phyloP scores from a whole-genome alignment of 2,329 filamentous ascomycete genomes.

The Trichoderma pleuroti region DNA sequence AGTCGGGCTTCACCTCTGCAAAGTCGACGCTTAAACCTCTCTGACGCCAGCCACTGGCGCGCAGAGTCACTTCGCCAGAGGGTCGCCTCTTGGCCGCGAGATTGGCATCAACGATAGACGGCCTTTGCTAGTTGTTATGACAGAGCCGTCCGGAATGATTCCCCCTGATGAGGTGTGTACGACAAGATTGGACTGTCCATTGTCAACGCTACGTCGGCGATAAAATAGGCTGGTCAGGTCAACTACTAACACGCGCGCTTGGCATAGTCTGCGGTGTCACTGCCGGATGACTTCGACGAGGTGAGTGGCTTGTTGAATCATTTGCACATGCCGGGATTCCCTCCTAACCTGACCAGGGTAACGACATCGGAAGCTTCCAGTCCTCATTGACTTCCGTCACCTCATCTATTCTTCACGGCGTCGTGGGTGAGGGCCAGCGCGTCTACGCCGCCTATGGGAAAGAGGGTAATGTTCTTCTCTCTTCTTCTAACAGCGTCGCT shows the following conservation, averaged over 20 bases:
- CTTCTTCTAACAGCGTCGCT: background rate
- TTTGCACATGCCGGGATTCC: conserved; percentile 23
- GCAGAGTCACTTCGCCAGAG: background rate
- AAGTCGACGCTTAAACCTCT: background rate
- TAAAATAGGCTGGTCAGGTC: background rate
- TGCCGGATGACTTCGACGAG: conserved; percentile 30
- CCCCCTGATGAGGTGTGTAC: conserved; percentile 18
- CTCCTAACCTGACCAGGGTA: conserved; percentile 27
- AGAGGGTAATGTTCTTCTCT: conserved; percentile 26
- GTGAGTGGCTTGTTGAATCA: background rate
- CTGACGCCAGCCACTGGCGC: background rate
- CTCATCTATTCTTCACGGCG: conserved; percentile 27
- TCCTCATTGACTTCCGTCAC: conserved; percentile 32
- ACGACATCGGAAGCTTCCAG: conserved; percentile 21
- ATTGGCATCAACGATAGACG: background rate
- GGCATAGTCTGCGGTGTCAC: conserved; percentile 17
- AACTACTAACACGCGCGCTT: conserved; percentile 11
- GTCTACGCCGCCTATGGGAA: conserved; percentile 34
- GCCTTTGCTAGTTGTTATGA: conserved; percentile 11
- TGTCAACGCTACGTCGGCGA: background rate
- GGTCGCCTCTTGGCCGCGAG: background rate
- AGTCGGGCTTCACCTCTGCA: background rate
- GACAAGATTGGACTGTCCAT: background rate
- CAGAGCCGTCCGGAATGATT: conserved; percentile 16
- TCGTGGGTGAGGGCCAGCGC: conserved; percentile 30